phyloP scores from a whole-genome alignment of 345 rosid genomes.

The Citrus cavaleriei region DNA sequence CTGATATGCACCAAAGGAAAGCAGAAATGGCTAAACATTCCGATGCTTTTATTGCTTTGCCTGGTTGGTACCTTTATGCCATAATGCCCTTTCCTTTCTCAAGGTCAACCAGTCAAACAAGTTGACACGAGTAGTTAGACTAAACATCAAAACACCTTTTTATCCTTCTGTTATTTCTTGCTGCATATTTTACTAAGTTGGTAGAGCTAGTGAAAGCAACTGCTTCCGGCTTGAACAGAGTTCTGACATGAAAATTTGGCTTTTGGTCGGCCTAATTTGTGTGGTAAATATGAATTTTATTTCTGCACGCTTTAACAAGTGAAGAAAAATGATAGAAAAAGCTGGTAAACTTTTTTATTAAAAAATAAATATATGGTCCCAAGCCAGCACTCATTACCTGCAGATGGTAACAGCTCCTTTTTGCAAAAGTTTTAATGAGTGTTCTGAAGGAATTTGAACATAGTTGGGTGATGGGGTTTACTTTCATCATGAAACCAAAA shows the following conservation, averaged over 20 bases:
- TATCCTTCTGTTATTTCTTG: background rate
- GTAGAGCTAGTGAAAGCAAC: background rate
- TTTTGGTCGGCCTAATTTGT: background rate
- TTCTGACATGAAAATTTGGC: conserved; percentile 2
- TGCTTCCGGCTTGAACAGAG: background rate
- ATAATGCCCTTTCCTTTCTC: background rate
- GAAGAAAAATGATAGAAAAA: background rate
- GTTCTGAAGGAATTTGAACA: background rate
- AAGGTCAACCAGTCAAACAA: background rate
- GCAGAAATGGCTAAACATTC: conserved; percentile 81
- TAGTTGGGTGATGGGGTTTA: background rate
- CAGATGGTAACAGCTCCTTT: background rate
- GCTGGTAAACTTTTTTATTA: background rate
- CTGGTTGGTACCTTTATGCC: conserved; percentile 39
- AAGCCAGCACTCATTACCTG: background rate
- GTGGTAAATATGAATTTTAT: conserved; percentile 7
- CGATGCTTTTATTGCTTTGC: conserved; percentile 79
- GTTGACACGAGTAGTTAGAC: background rate
- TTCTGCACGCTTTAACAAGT: background rate
- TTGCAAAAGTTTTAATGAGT: background rate
- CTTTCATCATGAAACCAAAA: background rate
- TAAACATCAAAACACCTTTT: background rate
- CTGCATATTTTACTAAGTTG: background rate
- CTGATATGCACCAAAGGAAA: conserved; percentile 83
- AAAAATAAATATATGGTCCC: background rate